Base-by-base conservation (phyloP, 352 stramenopile species). In the Globisporangium sylvaticum region DNA sequence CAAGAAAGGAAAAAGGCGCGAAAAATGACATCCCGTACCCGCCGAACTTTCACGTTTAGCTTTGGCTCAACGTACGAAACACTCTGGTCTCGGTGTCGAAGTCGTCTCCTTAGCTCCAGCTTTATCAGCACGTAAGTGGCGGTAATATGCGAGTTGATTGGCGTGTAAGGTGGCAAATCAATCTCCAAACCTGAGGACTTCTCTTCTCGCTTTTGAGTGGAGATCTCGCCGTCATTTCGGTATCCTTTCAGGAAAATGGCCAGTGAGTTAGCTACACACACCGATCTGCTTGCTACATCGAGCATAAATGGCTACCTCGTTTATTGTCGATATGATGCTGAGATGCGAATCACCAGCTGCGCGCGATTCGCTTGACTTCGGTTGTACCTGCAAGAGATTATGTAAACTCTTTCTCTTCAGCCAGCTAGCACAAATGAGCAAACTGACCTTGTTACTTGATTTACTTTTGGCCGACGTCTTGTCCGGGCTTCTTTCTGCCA, bases 11-110 rank as follows among this genome's bases (percentile, higher is more conserved):
- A 32, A 42, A 59, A 25, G 7, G 4, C 20, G 15, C 4, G 14
- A 34, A 46, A 46, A 34, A 48, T 27, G n/a, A 9, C 29, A 58
- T 5, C 31, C 58, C 67, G 32, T 55, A 92, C 84, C 59, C 72
- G 73, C 0, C 82, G 81, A 48, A 90, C 76, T 64, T 91, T 92
- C 31, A 68, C 68, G 67, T 89, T 91, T 37, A 90, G 58, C 52
- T 78, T 87, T 1, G 82, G 76, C 55, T 91, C 81, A 14, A 83
- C 63, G 50, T 90, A 92, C n/a, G 76, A 81, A 6, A 82, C 46
- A 8, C 57, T 65, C 24, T 73, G 39, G 60, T 77, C 75, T 58
- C 84, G 81, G 6, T 74, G 64, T 15, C 83, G 81, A 32, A 86
- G 71, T 39, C 66, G 73, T 25, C 71, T 75, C 32, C 72, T 60